Base-by-base conservation (phyloP, 1,139 yeast genomes). In the Magnusiomyces tetraspermus region DNA sequence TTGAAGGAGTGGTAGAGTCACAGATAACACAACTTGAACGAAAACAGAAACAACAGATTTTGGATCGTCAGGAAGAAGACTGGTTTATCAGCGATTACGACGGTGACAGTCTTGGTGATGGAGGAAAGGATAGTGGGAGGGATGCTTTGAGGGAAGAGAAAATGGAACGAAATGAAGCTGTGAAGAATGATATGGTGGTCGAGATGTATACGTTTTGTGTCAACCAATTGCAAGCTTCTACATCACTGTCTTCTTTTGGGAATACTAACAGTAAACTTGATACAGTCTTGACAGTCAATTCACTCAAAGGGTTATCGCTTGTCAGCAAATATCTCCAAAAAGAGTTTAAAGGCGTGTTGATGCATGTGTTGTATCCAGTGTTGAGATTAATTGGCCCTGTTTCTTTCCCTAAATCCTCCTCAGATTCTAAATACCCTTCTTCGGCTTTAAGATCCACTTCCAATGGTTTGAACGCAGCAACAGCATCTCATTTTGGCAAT, bases 341-440 rank as follows among this genome's bases (percentile, higher is more conserved):
- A 0, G 73, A 69, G 1, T 80, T 80, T 61, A 61, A 67, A 50
- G 61, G 64, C 5, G 82, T 79, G 56, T 63, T 83, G 22, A 73
- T 80, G 48, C 85, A 82, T 56, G 71, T 71, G 46, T 60, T 83
- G 2, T 82, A 76, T 57, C 80, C 83, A 0, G 72, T 82, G 1
- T 70, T 82, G 11, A 80, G 80, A 46, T 69, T 73, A 53, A 63
- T 82, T 38, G 82, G 84, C 0, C 76, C 31, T 6, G 31, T 28
- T 28, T 28, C n/a, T n/a, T n/a, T n/a, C n/a, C n/a, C n/a, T n/a
- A n/a, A n/a, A n/a, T n/a, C n/a, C n/a, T n/a, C n/a, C n/a, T n/a
- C n/a, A n/a, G n/a, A n/a, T n/a, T n/a, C n/a, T n/a, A n/a, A n/a
- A n/a, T n/a, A n/a, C n/a, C n/a, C n/a, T n/a, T n/a, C n/a, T n/a